Percentiles rank a stretch among this genome's conserved stretches.
These are phyloP conservation scores for Aspergillus sp. DNA, from an alignment of 2,329 filamentous ascomycete species.

Conservation along the genomic window DNA sequence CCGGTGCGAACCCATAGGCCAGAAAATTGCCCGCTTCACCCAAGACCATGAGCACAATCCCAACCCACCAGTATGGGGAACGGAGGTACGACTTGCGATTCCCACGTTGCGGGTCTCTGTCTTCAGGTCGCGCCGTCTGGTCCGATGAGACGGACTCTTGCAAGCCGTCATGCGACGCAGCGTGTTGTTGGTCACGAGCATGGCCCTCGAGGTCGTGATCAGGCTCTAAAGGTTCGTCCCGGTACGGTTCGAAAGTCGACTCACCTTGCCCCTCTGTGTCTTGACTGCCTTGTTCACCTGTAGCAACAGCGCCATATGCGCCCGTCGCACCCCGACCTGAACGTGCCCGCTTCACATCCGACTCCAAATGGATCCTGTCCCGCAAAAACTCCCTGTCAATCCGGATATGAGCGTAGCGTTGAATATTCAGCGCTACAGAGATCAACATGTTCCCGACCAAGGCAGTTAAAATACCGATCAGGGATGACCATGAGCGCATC, in stretches of 20 bases:
- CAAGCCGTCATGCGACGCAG: slow-evolving; percentile 30
- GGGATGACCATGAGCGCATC: slow-evolving; percentile 63
- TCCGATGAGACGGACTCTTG: slow-evolving; percentile 33
- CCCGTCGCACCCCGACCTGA: slow-evolving; percentile 11
- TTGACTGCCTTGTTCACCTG: slow-evolving; percentile 8
- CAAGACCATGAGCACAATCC: slow-evolving; percentile 83
- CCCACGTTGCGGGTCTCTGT: slow-evolving; percentile 26
- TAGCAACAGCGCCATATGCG: slow-evolving; percentile 39
- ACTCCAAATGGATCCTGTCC: slow-evolving; percentile 47
- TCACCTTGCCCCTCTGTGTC: not conserved
- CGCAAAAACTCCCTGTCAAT: slow-evolving; percentile 63
- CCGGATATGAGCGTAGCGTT: slow-evolving; percentile 87
- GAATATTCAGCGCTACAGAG: slow-evolving; percentile 89
- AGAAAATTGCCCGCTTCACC: slow-evolving; percentile 95
- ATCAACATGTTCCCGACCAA: slow-evolving; percentile 91
- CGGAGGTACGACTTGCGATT: slow-evolving; percentile 66
- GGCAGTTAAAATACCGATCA: slow-evolving; percentile 90
- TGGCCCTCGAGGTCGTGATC: slow-evolving; percentile 21
- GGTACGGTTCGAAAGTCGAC: slow-evolving; percentile 2
- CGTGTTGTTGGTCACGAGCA: slow-evolving; percentile 4
- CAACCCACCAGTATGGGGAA: slow-evolving; percentile 94
- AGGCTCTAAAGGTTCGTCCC: slow-evolving; percentile 18
- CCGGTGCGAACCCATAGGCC: slow-evolving; percentile 93
- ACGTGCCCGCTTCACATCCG: slow-evolving; percentile 43
- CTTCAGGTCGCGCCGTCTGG: slow-evolving; percentile 31